These are phyloP conservation scores for Climacium dendroides DNA, from an alignment of 225 moss, liverwort and hornwort species.

Conservation along the genomic window DNA sequence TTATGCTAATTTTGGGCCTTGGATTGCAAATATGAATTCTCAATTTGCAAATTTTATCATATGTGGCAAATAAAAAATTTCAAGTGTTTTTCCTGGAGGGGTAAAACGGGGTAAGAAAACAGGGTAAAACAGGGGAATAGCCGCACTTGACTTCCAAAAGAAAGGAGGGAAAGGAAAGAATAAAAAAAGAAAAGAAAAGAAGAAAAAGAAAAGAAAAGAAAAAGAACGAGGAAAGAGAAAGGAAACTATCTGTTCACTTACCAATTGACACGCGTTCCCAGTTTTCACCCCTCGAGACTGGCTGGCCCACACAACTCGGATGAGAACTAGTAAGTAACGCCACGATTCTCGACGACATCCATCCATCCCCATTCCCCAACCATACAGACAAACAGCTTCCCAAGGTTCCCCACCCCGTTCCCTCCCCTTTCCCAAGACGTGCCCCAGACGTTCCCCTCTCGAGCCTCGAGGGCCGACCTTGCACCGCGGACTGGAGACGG, in stretches of 20 bases:
- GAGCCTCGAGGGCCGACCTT: not conserved
- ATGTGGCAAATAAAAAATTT: no score
- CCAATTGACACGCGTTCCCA: not conserved
- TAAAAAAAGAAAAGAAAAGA: not conserved
- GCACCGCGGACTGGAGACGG: not conserved
- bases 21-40: no score
- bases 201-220: not conserved
- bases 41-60: no score
- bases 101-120: no score
- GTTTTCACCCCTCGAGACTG: no score
- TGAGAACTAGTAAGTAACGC: no score
- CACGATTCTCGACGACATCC: not conserved
- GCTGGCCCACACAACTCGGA: not conserved
- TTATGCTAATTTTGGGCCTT: no score
- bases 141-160: no score
- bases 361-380: not conserved
- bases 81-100: no score
- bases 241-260: not conserved
- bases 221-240: not conserved
- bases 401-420: not conserved
- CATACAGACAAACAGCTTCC: not conserved
- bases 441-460: not conserved
- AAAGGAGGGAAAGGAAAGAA: not conserved
- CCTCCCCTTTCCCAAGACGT: not conserved
- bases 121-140: no score